Percentiles rank a stretch among this genome's conserved stretches.
Evolutionary conservation across 2,329 filamentous ascomycete genomes (phyloP).

Genomic region (Pseudogymnoascus sp.): DNA sequence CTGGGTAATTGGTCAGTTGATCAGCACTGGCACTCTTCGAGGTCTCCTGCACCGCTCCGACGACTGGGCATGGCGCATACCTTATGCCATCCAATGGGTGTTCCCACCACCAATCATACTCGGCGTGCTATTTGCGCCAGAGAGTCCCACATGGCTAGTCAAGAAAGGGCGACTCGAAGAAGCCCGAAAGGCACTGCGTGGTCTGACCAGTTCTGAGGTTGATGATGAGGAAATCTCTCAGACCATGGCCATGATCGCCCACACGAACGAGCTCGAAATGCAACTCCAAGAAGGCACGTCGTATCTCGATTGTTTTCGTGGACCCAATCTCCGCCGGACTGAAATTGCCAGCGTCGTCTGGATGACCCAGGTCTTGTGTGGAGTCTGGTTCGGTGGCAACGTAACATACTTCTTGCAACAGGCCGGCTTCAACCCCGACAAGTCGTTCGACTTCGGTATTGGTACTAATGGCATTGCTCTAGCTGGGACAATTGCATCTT

Average conservation of each 20-base stretch:
- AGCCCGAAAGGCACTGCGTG: conserved; percentile 11
- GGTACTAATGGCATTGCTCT: conserved; percentile 32
- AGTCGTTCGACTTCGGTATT: conserved; percentile 33
- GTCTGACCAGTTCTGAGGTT: background rate
- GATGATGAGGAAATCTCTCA: background rate
- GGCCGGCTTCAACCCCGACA: conserved; percentile 29
- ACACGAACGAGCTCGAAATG: conserved; percentile 38
- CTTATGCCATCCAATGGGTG: conserved; percentile 23
- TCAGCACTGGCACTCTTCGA: conserved; percentile 37
- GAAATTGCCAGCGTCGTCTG: conserved; percentile 38
- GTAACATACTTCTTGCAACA: conserved; percentile 40
- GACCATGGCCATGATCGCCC: conserved; percentile 33
- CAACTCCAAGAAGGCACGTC: conserved; percentile 29
- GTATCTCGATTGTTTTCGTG: conserved; percentile 40
- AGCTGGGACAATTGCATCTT: conserved; percentile 30
- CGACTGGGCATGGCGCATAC: conserved; percentile 39
- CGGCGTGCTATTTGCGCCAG: background rate
- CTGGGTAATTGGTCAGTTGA: conserved; percentile 15
- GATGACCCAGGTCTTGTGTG: conserved; percentile 36
- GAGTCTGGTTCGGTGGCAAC: conserved; percentile 52
- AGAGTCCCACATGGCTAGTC: conserved; percentile 12
- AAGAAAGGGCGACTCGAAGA: conserved; percentile 14
- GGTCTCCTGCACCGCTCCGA: conserved; percentile 33
- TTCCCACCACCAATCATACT: background rate
- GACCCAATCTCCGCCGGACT: conserved; percentile 38